Base-by-base conservation (phyloP, 2,329 filamentous ascomycete genomes). In the Coniochaeta sp. region DNA sequence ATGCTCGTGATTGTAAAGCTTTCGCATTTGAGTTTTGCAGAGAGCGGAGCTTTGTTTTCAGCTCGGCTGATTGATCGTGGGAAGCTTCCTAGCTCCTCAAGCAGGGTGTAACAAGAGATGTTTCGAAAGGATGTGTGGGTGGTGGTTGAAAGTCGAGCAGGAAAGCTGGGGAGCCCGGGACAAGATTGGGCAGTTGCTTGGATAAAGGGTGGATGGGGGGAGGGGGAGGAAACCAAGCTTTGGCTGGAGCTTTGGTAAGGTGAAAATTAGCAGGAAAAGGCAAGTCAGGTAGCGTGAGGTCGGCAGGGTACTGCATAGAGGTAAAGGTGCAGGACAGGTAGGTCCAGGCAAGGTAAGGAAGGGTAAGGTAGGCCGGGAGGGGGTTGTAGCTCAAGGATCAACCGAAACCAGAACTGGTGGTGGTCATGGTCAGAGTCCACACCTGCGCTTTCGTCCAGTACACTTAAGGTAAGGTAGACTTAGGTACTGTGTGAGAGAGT, bases 81-180 rank as follows among this genome's bases (percentile, higher is more conserved):
- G 62, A 58, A 65, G 75, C 71, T 71, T 75, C 68, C 63, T 69
- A 74, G 72, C 71, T 75, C 65, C 67, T 70, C 64, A 66, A 47
- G 55, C 61, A 71, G 68, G n/a, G 72, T 77, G 76, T 76, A 73
- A 77, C 76, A 75, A 71, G 70, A 73, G 69, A 68, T 72, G 75
- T 77, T 77, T 76, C 73, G 74, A 75, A 66, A 66, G 65, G 63
- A 69, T 61, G 58, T 63, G 70, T 63, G 67, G 68, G 65, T 66
- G 65, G 66, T 64, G 66, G 55, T 61, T 62, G 61, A 57, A 38
- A 38, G 54, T n/a, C 10, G 54, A 26, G 54, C 30, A 56, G 24
- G 54, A 32, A 38, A 56, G 22, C 47, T 52, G 47, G 26, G 24
- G 47, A 22, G 26, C n/a, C n/a, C n/a, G 47, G 47, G 47, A 52